These are phyloP conservation scores for Zygoascus sp. DNA, from an alignment of 1,139 yeast genomes.

Conservation along the genomic window DNA sequence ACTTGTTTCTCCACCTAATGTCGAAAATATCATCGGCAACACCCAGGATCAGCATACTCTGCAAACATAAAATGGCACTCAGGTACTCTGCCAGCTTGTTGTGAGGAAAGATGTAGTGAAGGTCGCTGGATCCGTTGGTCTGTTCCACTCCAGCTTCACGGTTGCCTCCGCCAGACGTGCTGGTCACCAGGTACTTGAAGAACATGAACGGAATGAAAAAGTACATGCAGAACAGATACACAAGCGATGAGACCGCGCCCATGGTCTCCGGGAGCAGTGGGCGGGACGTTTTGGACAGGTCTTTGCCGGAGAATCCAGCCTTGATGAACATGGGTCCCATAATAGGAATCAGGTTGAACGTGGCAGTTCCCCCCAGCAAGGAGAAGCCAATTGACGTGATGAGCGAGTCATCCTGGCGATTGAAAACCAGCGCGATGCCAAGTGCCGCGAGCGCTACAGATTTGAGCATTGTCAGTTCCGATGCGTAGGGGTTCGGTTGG, in stretches of 20 bases:
- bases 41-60: slow-evolving; percentile 81
- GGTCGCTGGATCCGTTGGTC: slow-evolving; percentile 12
- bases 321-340: slow-evolving; percentile 62
- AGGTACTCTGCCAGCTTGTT: slow-evolving; percentile 79
- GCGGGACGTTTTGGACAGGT: slow-evolving; percentile 63
- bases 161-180: slow-evolving; percentile 53
- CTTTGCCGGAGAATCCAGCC: slow-evolving; percentile 81
- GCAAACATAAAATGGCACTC: slow-evolving; percentile 77
- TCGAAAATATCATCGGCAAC: slow-evolving; percentile 93
- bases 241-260: slow-evolving; percentile 82
- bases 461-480: background rate
- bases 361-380: slow-evolving; percentile 57
- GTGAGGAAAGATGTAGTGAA: slow-evolving; percentile 59
- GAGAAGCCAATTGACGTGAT: slow-evolving; percentile 51
- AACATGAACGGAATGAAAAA: slow-evolving; percentile 86
- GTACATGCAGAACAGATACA: slow-evolving; percentile 76
- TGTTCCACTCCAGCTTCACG: slow-evolving; percentile 40
- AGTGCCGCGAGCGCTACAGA: slow-evolving; percentile 9
- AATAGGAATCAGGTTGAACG: slow-evolving; percentile 60
- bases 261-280: slow-evolving; percentile 85
- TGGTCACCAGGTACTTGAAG: slow-evolving; percentile 66
- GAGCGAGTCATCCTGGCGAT: slow-evolving; percentile 27
- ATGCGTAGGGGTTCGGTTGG: too few species aligned
- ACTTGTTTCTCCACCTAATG: slow-evolving; percentile 95
- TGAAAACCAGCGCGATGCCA: slow-evolving; percentile 23